Evolutionary conservation across 306 rosid genomes (phyloP), one percentile per base, ranked within the genome.

Genomic region (Hylodesmum podocarpum): DNA sequence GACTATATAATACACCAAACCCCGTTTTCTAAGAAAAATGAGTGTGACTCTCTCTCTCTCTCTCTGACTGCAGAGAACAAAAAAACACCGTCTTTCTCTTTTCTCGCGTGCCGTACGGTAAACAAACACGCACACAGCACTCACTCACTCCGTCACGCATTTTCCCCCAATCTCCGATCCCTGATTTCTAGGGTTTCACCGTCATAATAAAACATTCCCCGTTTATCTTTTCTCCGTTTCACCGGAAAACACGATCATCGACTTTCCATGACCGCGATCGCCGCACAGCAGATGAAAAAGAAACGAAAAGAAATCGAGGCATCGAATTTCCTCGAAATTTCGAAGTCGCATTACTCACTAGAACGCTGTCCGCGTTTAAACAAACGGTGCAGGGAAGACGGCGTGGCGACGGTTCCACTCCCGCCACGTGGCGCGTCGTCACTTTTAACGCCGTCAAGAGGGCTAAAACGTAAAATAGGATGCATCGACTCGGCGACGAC

Each of bases 381-480:
- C 74, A 91, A 91, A 81, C 87, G 93, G 58, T 89, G 92, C 69
- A 91, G 84, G 78, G 94, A 89, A 59, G 87, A 79, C 0, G 91
- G 88, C 47, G 67, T 91, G 59, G 92, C 94, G 41, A 89, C 97
- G 18, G 92, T 91, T 18, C 97, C 97, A 3, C 88, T 91, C n/a
- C 97, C 97, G 4, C 88, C 89, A 0, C 78, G 86, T 43, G 91
- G 94, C 31, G 81, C 91, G 1, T 82, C 92, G 16, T 66, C 24
- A 6, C 57, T 76, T 53, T 64, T 84, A 16, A 84, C 89, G 6
- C 88, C 89, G 1, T 86, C 88, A 33, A 72, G 97, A 82, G 97
- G 94, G 15, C 77, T 91, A 21, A 91, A 91, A 84, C 81, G 97
- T 85, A 91, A 91, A 88, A 91, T 91, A 18, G 94, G 97, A 7